Percentiles rank a stretch among this genome's conserved stretches.
These are phyloP conservation scores for Amniculicola lignicola DNA, from an alignment of 495 filamentous ascomycete genomes.

Conservation along the genomic window DNA sequence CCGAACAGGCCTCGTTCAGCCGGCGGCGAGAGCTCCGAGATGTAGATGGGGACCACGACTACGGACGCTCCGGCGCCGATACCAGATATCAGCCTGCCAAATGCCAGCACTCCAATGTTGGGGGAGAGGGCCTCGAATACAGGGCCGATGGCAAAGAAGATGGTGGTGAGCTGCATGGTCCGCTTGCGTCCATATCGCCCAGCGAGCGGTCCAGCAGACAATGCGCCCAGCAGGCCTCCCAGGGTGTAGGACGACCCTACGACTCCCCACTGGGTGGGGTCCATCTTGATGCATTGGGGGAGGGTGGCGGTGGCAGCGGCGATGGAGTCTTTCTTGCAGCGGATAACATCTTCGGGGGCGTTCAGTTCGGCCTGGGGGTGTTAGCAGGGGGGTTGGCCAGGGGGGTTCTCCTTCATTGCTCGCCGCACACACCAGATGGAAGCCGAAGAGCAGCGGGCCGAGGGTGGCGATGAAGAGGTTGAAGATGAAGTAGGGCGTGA, in stretches of 20 bases:
- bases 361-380: conserved; percentile 79
- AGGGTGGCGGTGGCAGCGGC: conserved; percentile 42
- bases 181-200: conserved; percentile 68
- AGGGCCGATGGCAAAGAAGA: conserved; percentile 75
- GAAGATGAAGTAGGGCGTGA: conserved; percentile 44
- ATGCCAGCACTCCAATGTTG: conserved; percentile 61
- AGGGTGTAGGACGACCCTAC: conserved; percentile 89
- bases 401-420: too few relatives aligned
- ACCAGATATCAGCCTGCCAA: conserved; percentile 78
- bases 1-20: conserved; percentile 80
- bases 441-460: conserved; percentile 89
- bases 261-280: conserved; percentile 67
- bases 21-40: conserved; percentile 84
- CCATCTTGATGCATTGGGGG: conserved; percentile 83
- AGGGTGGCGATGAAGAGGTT: conserved; percentile 46
- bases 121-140: conserved; percentile 66
- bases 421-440: conserved; percentile 67
- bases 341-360: conserved; percentile 85
- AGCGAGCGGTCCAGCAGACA: conserved; percentile 70
- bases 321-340: conserved; percentile 65
- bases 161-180: conserved; percentile 66
- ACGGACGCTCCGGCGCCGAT: conserved; percentile 81
- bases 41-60: conserved; percentile 94
- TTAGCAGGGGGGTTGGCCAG: conserved; percentile 2
- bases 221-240: conserved; percentile 79